Conservation (phyloP, 805 yeast species). For the Metschnikowia koreensis region DNA sequence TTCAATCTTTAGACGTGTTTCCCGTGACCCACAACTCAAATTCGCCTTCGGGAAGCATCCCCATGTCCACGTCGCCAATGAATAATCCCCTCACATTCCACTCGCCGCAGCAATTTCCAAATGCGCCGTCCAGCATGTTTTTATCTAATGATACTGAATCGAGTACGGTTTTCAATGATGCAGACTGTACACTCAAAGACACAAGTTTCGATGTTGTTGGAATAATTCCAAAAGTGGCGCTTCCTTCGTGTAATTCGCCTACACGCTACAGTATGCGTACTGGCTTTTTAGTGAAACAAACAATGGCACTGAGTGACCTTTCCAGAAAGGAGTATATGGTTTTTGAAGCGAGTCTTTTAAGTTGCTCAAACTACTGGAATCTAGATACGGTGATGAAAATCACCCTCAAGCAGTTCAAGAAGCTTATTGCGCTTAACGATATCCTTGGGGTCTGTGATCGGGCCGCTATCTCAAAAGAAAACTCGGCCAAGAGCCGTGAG, state of each 20-base stretch:
- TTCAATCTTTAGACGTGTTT: slow-evolving; percentile 17
- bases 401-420: slow-evolving; percentile 59
- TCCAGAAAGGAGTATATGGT: slow-evolving; percentile 25
- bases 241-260: slow-evolving; percentile 69
- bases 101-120: slow-evolving; percentile 38
- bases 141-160: slow-evolving; percentile 28
- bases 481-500: slow-evolving; percentile 5
- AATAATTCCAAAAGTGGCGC: slow-evolving; percentile 54
- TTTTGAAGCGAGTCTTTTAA: slow-evolving; percentile 65
- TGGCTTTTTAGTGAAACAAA: slow-evolving; percentile 58
- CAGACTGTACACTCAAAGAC: slow-evolving; percentile 42
- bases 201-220: slow-evolving; percentile 54
- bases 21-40: slow-evolving; percentile 16
- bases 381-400: slow-evolving; percentile 53
- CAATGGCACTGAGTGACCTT: slow-evolving; percentile 8
- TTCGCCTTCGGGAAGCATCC: slow-evolving; percentile 17
- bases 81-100: slow-evolving; percentile 30
- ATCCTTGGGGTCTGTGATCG: slow-evolving; percentile 30
- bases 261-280: slow-evolving; percentile 67
- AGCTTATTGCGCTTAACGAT: slow-evolving; percentile 46
- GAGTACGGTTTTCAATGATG: slow-evolving; percentile 10
- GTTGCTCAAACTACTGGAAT: slow-evolving; percentile 69
- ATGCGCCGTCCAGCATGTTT: slow-evolving; percentile 31
- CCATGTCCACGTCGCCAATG: slow-evolving; percentile 29
- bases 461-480: not conserved